Conservation (phyloP, 2,329 filamentous ascomycete genomes). For the Verticillium dahliae region DNA sequence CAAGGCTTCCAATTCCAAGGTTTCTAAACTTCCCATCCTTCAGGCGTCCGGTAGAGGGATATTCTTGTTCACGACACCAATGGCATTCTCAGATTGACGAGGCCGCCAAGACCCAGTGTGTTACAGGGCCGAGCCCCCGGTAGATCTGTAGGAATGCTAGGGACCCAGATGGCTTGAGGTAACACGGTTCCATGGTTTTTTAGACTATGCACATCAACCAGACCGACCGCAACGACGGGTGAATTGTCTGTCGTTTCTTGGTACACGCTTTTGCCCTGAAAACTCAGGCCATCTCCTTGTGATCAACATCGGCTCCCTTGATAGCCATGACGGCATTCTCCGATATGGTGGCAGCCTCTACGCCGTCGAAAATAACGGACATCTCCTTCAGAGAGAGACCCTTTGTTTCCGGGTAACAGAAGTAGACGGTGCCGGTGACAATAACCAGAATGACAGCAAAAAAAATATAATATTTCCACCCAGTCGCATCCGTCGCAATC, state of each 20-base stretch:
- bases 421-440: constrained; percentile 21
- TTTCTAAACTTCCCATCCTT: no score
- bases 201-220: background rate
- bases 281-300: background rate
- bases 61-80: constrained; percentile 10
- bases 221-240: background rate
- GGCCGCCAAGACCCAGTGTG: background rate
- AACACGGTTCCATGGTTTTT: background rate
- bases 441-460: constrained; percentile 26
- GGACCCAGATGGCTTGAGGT: background rate
- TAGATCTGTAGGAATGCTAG: background rate
- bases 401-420: constrained; percentile 21
- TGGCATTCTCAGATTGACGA: background rate
- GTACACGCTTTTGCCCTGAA: background rate
- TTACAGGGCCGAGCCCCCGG: background rate
- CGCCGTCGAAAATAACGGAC: constrained; percentile 9
- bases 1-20: no score
- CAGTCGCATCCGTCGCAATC: constrained; percentile 30
- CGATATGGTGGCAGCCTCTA: background rate
- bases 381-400: constrained; percentile 14
- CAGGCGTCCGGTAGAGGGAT: no score
- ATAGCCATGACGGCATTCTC: constrained; percentile 7
- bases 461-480: constrained; percentile 37
- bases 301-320: constrained; percentile 2
- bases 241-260: background rate